These are phyloP conservation scores for Acephala macrosclerotiorum DNA, from an alignment of 2,329 filamentous ascomycete species.

Conservation along the genomic window DNA sequence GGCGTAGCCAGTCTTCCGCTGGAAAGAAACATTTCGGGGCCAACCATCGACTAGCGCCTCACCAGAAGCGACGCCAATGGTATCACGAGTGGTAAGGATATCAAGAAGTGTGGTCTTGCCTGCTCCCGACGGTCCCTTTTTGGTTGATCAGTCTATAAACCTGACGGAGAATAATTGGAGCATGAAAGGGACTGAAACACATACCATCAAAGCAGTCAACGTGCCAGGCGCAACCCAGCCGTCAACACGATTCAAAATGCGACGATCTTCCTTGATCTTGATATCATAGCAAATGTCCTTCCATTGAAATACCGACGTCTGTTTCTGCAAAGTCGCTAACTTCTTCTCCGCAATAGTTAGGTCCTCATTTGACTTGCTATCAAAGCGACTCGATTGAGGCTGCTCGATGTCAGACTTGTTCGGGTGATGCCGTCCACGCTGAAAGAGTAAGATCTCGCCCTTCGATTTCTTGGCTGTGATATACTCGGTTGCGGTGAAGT, in stretches of 20 bases:
- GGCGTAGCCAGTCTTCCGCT: constrained; percentile 89
- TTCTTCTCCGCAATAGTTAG: constrained; percentile 5
- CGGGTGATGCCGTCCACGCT: constrained; percentile 53
- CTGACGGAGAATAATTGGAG: neutral
- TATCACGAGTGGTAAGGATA: constrained; percentile 78
- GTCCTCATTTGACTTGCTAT: neutral
- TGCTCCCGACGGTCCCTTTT: constrained; percentile 68
- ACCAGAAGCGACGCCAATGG: constrained; percentile 86
- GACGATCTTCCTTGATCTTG: constrained; percentile 69
- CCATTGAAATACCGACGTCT: constrained; percentile 41
- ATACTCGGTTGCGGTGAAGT: constrained; percentile 71
- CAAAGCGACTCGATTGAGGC: constrained; percentile 37
- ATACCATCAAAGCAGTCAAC: constrained; percentile 70
- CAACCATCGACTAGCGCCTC: constrained; percentile 63
- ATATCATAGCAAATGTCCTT: constrained; percentile 72
- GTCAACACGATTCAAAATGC: constrained; percentile 72
- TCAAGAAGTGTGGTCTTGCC: constrained; percentile 87
- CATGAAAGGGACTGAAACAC: constrained; percentile 74
- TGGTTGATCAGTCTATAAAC: constrained; percentile 68
- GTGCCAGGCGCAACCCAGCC: constrained; percentile 77
- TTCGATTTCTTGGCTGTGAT: constrained; percentile 66
- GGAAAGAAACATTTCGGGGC: constrained; percentile 68
- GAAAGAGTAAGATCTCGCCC: constrained; percentile 79
- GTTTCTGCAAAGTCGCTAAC: constrained; percentile 28
- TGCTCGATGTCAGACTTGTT: constrained; percentile 76